Percentiles rank a stretch among this genome's conserved stretches.
Evolutionary conservation across 2,329 filamentous ascomycete species (phyloP).

Genomic region (Xylogone sp.): DNA sequence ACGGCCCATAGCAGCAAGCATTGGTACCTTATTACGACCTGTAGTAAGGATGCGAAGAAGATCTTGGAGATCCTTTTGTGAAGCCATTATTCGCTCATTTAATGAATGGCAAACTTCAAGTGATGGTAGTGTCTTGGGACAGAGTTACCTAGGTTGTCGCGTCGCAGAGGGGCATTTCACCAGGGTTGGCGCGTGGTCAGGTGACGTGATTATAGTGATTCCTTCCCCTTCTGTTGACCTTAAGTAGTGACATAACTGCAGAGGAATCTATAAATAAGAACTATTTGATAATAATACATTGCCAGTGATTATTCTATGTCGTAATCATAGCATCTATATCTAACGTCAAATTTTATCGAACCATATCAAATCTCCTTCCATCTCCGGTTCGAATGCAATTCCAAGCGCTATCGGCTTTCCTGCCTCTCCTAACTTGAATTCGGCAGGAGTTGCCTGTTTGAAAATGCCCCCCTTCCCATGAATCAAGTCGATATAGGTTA

Average conservation of each 20-base stretch:
- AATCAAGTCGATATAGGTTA: constrained; percentile 13
- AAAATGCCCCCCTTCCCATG: constrained; percentile 10
- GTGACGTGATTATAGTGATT: neutral
- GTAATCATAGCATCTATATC: too few relatives aligned
- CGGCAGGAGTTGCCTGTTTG: constrained; percentile 14
- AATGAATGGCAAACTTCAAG: neutral
- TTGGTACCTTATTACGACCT: constrained; percentile 48
- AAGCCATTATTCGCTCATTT: constrained; percentile 38
- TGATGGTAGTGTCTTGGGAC: neutral
- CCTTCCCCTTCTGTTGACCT: neutral
- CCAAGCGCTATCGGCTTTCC: constrained; percentile 18
- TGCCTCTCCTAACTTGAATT: constrained; percentile 20
- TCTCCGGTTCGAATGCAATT: constrained; percentile 14
- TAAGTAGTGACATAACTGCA: too few relatives aligned
- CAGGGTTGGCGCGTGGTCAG: neutral
- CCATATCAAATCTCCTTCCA: constrained; percentile 24
- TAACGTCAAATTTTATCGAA: constrained; percentile 15
- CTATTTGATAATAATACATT: too few relatives aligned
- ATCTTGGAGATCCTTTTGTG: constrained; percentile 57
- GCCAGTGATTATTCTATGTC: too few relatives aligned
- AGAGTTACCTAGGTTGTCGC: neutral
- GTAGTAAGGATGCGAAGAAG: constrained; percentile 56
- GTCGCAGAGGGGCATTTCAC: neutral
- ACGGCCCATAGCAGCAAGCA: constrained; percentile 56
- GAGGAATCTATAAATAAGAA: too few relatives aligned